These are phyloP conservation scores for Lignosus rhinocerotis DNA, from an alignment of 1,284 basidiomycete genomes.

Conservation along the genomic window DNA sequence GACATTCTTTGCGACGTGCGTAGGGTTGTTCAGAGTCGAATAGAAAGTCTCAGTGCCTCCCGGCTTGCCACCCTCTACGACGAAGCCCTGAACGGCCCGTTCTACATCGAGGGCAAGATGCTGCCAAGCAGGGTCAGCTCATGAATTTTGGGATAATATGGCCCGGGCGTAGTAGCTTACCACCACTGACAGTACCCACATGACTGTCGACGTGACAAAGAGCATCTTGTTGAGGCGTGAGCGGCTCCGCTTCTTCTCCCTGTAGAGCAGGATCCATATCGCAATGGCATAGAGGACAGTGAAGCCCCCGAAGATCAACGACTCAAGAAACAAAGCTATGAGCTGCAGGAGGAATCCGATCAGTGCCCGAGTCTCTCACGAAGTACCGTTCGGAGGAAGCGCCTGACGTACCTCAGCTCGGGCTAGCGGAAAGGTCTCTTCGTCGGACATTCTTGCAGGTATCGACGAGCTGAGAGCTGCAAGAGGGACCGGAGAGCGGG, in stretches of 20 bases:
- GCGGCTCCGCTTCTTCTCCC: conserved; percentile 17
- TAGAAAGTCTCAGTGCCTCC: conserved; percentile 14
- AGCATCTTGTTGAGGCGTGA: conserved; percentile 20
- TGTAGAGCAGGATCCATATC: conserved; percentile 24
- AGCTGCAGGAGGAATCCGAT: neutral
- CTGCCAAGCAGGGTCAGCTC: neutral
- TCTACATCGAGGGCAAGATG: conserved; percentile 18
- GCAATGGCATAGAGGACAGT: conserved; percentile 22
- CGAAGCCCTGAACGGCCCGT: conserved; percentile 17
- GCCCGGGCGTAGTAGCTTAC: conserved; percentile 1
- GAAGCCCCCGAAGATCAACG: conserved; percentile 23
- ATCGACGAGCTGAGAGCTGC: neutral
- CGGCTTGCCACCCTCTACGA: conserved; percentile 11
- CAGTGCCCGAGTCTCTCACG: neutral
- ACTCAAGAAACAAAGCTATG: conserved; percentile 21
- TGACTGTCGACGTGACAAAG: conserved; percentile 19
- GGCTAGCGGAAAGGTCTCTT: conserved; percentile 8
- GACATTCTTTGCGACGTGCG: conserved; percentile 21
- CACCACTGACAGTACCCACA: conserved; percentile 19
- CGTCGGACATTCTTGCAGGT: conserved; percentile 12
- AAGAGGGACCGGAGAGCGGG: neutral
- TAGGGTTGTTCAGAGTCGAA: conserved; percentile 13
- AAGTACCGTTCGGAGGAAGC: neutral
- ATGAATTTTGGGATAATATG: neutral
- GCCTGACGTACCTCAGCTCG: conserved; percentile 7